phyloP scores from a whole-genome alignment of 768 basidiomycete genomes.

The Saitozyma sp. region DNA sequence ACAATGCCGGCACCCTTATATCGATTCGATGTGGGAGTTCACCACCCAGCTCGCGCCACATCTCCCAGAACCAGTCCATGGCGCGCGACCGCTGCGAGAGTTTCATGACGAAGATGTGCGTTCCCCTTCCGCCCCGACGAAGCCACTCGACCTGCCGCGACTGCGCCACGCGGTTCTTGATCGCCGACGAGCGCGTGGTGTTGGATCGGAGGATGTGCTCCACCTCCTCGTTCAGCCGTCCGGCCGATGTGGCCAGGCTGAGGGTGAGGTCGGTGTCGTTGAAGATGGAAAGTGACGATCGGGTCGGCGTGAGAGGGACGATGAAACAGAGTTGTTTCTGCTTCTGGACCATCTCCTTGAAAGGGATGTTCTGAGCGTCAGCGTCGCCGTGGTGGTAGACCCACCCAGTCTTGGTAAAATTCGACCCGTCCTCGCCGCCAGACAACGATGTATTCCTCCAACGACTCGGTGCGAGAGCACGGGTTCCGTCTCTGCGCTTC shows the following conservation, averaged over 20 bases:
- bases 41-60: slow-evolving; percentile 78
- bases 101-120: slow-evolving; percentile 85
- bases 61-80: slow-evolving; percentile 84
- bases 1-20: slow-evolving; percentile 67
- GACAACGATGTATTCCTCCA: slow-evolving; percentile 80
- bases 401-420: slow-evolving; percentile 79
- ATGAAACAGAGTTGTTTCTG: slow-evolving; percentile 77
- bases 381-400: slow-evolving; percentile 34
- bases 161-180: slow-evolving; percentile 32
- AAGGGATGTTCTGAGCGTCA: slow-evolving; percentile 56
- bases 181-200: slow-evolving; percentile 38
- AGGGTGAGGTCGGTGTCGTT: slow-evolving; percentile 84
- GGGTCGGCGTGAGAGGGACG: slow-evolving; percentile 66
- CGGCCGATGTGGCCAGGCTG: slow-evolving; percentile 55
- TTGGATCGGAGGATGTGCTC: slow-evolving; percentile 17
- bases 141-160: slow-evolving; percentile 57
- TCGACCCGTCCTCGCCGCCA: slow-evolving; percentile 79
- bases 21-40: slow-evolving; percentile 69
- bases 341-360: slow-evolving; percentile 66
- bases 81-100: slow-evolving; percentile 72
- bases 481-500: slow-evolving; percentile 62
- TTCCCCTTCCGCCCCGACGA: slow-evolving; percentile 62
- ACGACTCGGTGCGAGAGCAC: slow-evolving; percentile 57
- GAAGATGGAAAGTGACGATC: slow-evolving; percentile 76
- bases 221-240: slow-evolving; percentile 25